Evolutionary conservation across 768 basidiomycete genomes (phyloP), one percentile per base, ranked within the genome.

Genomic region (Hemileccinum rubropunctum): DNA sequence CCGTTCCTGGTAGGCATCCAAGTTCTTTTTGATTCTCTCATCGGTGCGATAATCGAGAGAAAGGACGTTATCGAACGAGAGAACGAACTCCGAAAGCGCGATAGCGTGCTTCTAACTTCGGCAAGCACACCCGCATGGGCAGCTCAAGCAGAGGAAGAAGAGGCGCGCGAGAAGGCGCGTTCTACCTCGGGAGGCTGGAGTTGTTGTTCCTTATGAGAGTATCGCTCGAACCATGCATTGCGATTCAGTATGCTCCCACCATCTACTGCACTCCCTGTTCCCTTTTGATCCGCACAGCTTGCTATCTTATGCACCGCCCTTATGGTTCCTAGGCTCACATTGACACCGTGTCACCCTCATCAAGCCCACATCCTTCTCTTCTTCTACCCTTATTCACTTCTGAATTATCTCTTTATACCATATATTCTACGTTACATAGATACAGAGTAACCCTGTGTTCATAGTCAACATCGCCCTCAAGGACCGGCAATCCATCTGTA

Each of bases 31-130:
- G 80, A 84, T 57, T 78, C 83, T 55, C 77, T 97, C 57, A 89
- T 94, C 35, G 73, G 78, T 45, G 80, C 86, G 28, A 91, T 97
- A 64, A 89, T 95, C 51, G 68, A 77, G 56, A 79, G 80, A 59
- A 88, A 87, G 66, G 88, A 89, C 60, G 70, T 72, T 43, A 92
- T 95, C 58, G 91, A 94, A 67, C 75, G 73, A 57, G 89, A 93
- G 64, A 88, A 91, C 60, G 83, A 86, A 58, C 65, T 85, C 49
- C 82, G 85, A 70, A 86, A 84, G 64, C 81, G 89, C 46, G 87
- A 94, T 64, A 93, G 91, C 67, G 85, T 97, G 48, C 80, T 88
- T 68, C 72, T 95, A 32, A 76, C 83, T 26, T 76, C 79, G 48
- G 65, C 76, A 34, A 76, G 73, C 48, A 76, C 85, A 28, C 88